Evolutionary conservation across 1,284 basidiomycete species (phyloP), one percentile per base, ranked within the genome.

Genomic region (Agaricales sp.): DNA sequence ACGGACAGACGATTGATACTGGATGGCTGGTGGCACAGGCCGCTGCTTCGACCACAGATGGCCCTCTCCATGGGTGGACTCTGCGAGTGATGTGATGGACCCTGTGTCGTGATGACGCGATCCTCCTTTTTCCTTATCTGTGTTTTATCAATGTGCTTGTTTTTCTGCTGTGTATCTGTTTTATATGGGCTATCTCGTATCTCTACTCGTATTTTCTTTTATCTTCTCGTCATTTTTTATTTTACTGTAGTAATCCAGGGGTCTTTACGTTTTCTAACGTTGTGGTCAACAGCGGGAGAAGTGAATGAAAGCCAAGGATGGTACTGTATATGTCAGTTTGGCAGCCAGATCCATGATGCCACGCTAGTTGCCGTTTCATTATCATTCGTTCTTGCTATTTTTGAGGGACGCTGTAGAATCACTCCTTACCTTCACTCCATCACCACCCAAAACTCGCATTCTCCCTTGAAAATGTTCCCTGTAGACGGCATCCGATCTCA

Each of bases 401-500:
- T n/a, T n/a, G n/a, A n/a, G n/a, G 26, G 14, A 30, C 26, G 26
- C 14, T 30, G 26, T 14, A 30, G 26, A 30, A 30, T 30, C 26
- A 30, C 26, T 30, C 6, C 6, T 41, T 18, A 41, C 39, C 16
- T 4, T 41, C 39, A 25, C n/a, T 30, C 39, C 41, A 21, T 23
- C 46, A 22, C 51, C 41, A 50, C 53, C 48, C 57, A 54, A 53
- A 48, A 49, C 54, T 46, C 50, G 50, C 52, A 55, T 52, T 51
- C 61, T 52, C 54, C 55, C 30, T 44, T 54, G 58, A 61, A 52
- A 50, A 77, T 78, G 75, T 74, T 70, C 60, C 70, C 68, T 50
- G 63, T 69, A 55, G 73, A 76, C 55, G 73, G 73, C 37, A 79
- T 82, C 62, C 75, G 75, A 55, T 92, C 90, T 55, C 90, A 92